These are phyloP conservation scores for Dimocarpus longan DNA, from an alignment of 345 rosid species.

Conservation along the genomic window DNA sequence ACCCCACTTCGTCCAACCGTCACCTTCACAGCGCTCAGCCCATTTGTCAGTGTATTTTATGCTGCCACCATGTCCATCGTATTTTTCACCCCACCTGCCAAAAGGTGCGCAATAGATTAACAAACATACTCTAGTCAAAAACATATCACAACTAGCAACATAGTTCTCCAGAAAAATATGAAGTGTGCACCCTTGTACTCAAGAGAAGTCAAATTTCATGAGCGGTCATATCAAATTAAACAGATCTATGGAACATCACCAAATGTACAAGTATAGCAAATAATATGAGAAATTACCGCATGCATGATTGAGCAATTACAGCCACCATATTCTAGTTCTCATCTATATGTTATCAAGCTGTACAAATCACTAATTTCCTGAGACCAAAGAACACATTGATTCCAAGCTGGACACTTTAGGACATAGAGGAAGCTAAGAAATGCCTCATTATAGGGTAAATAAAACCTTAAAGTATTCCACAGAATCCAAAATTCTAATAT, in stretches of 20 bases:
- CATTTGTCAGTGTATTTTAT: conserved; percentile 91
- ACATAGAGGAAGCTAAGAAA: background rate
- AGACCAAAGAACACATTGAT: background rate
- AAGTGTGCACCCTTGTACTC: background rate
- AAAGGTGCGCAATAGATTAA: background rate
- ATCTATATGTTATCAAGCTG: background rate
- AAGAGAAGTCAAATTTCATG: background rate
- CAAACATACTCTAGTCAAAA: background rate
- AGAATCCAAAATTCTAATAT: background rate
- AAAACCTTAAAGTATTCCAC: background rate
- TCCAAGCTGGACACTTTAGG: background rate
- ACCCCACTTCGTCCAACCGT: conserved; percentile 94
- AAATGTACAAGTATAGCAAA: background rate
- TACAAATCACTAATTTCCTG: background rate
- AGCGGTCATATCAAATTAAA: background rate
- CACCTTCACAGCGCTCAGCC: conserved; percentile 87
- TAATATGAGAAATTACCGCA: background rate
- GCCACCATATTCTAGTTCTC: conserved; percentile 4
- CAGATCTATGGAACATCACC: background rate
- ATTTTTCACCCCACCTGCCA: conserved; percentile 91
- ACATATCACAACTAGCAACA: background rate
- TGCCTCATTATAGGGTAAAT: background rate
- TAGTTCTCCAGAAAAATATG: background rate
- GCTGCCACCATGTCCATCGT: conserved; percentile 90
- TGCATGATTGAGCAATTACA: background rate